A percentile compares a stretch with the other conserved stretches of the same genome.
Conservation (phyloP, 2,329 filamentous ascomycete genomes). For the Echinosphaeria canescens region DNA sequence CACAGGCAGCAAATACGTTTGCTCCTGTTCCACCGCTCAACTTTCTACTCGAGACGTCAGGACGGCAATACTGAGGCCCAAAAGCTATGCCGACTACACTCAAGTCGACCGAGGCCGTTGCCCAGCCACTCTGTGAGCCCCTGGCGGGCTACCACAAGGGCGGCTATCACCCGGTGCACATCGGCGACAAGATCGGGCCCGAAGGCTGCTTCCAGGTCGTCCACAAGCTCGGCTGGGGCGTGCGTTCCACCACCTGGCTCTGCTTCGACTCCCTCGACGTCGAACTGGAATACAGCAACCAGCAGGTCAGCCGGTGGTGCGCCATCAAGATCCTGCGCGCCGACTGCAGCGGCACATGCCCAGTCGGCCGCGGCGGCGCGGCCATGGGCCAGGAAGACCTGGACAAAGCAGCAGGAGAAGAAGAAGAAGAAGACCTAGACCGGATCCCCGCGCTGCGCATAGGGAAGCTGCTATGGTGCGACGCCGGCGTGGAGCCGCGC, state of each 20-base stretch:
- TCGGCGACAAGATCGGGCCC: conserved; percentile 1
- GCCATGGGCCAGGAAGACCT: neutral
- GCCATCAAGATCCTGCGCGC: conserved; percentile 1
- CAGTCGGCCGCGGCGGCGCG: too few species aligned
- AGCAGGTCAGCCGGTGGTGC: neutral
- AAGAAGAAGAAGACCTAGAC: neutral
- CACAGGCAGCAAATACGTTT: too few species aligned
- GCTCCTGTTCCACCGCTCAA: too few species aligned
- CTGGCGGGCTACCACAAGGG: neutral
- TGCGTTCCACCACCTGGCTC: conserved; percentile 17
- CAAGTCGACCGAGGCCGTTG: too few species aligned
- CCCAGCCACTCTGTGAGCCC: too few species aligned
- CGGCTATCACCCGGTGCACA: conserved; percentile 1
- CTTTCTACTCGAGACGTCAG: too few species aligned
- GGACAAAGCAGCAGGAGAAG: neutral
- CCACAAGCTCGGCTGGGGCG: conserved; percentile 16
- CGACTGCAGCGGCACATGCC: neutral
- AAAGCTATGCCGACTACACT: too few species aligned
- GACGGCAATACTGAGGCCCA: too few species aligned
- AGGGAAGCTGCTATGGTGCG: too few species aligned
- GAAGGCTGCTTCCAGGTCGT: conserved; percentile 12
- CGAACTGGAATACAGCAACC: too few species aligned
- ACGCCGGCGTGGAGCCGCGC: too few species aligned
- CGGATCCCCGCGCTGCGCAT: too few species aligned
- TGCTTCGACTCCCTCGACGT: conserved; percentile 6